Conservation (phyloP, 2,329 filamentous ascomycete species). For the Fusarium tupiense region DNA sequence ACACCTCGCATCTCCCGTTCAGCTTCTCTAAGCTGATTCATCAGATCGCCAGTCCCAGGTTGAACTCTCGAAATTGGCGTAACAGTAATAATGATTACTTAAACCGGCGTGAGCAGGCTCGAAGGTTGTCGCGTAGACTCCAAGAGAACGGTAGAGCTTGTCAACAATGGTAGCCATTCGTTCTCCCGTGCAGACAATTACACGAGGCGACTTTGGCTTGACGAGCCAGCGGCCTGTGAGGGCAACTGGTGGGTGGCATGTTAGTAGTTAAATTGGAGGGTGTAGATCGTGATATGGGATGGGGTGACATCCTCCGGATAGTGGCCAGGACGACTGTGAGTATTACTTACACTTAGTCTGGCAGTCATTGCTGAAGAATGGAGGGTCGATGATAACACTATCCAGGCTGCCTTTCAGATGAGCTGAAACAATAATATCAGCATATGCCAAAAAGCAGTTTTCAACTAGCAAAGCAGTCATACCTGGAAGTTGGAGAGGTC, state of each 20-base stretch:
- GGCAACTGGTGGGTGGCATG: slow-evolving; percentile 62
- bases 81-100: slow-evolving; percentile 84
- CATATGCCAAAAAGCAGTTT: not conserved
- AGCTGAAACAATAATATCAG: slow-evolving; percentile 44
- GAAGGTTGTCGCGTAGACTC: slow-evolving; percentile 72
- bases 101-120: slow-evolving; percentile 76
- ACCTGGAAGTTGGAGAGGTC: slow-evolving; percentile 73
- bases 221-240: slow-evolving; percentile 80
- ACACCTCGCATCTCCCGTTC: not conserved
- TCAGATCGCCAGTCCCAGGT: slow-evolving; percentile 56
- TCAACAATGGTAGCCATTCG: slow-evolving; percentile 72
- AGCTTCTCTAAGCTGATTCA: slow-evolving; percentile 7
- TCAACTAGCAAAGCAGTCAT: slow-evolving; percentile 9
- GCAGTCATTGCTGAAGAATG: slow-evolving; percentile 82
- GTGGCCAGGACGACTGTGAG: not conserved
- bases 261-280: slow-evolving; percentile 19
- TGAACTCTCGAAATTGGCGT: slow-evolving; percentile 77
- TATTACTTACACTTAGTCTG: slow-evolving; percentile 73
- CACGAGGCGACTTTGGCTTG: slow-evolving; percentile 51
- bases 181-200: slow-evolving; percentile 82
- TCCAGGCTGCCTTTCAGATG: slow-evolving; percentile 72
- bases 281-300: not conserved
- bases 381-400: slow-evolving; percentile 79
- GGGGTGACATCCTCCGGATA: not conserved
- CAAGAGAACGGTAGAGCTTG: slow-evolving; percentile 73